Percentiles rank a stretch among this genome's conserved stretches.
Conservation (phyloP, 2,329 filamentous ascomycete genomes). For the Cercospora sesami region DNA sequence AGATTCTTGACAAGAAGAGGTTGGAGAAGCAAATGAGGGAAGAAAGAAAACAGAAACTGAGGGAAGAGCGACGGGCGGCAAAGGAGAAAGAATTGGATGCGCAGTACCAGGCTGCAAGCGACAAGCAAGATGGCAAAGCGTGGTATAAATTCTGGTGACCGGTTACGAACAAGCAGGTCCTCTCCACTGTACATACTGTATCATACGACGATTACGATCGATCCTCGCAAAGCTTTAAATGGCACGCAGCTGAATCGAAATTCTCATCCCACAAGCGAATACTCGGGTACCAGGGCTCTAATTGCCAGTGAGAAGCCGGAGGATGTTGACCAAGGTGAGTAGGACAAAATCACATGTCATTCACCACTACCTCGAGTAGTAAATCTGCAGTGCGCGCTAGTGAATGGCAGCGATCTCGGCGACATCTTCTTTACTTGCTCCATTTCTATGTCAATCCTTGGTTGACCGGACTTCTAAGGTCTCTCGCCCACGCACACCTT, state of each 20-base stretch:
- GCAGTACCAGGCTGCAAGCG: conserved; percentile 34
- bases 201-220: not conserved
- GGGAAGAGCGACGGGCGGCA: conserved; percentile 44
- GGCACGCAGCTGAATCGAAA: not conserved
- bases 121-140: conserved; percentile 30
- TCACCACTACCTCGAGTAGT: not conserved
- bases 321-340: not conserved
- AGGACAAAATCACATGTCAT: not conserved
- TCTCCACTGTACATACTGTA: not conserved
- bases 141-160: conserved; percentile 42
- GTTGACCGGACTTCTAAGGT: not conserved
- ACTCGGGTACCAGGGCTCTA: not conserved
- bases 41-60: conserved; percentile 44
- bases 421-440: not conserved
- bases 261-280: not conserved
- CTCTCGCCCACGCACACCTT: not conserved
- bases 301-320: not conserved
- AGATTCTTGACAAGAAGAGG: conserved; percentile 75
- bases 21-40: conserved; percentile 58
- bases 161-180: not conserved
- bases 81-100: conserved; percentile 48
- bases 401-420: not conserved
- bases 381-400: not conserved
- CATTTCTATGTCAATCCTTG: not conserved
- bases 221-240: not conserved